A percentile compares a stretch with the other conserved stretches of the same genome.
Evolutionary conservation across 1,139 yeast species (phyloP).

Genomic region (Candida sanyaensis): DNA sequence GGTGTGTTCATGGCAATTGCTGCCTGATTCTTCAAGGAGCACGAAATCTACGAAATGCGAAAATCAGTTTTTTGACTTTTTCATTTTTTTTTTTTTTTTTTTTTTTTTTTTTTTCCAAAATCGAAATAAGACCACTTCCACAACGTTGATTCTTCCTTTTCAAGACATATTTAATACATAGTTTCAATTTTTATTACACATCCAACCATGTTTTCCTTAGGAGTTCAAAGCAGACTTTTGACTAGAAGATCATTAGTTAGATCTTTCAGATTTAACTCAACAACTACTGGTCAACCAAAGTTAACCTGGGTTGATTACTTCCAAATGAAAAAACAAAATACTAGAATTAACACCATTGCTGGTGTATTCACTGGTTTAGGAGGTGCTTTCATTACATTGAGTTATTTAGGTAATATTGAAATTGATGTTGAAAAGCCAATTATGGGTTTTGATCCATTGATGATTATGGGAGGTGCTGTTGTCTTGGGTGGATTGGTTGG

Average conservation of each 20-base stretch:
- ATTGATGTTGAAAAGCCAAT: slow-evolving; percentile 82
- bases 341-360: slow-evolving; percentile 65
- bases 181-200: neutral
- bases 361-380: slow-evolving; percentile 67
- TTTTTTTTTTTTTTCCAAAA: neutral
- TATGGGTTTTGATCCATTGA: slow-evolving; percentile 84
- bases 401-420: slow-evolving; percentile 74
- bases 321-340: slow-evolving; percentile 70
- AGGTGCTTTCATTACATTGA: slow-evolving; percentile 75
- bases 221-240: slow-evolving; percentile 12
- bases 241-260: slow-evolving; percentile 7
- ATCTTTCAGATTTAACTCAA: slow-evolving; percentile 24
- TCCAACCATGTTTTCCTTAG: slow-evolving; percentile 13
- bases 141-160: neutral
- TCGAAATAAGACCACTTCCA: slow-evolving; percentile 1
- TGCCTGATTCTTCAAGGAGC: neutral
- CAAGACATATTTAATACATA: neutral
- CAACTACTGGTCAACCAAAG: slow-evolving; percentile 8
- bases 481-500: slow-evolving; percentile 76
- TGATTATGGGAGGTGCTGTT: slow-evolving; percentile 70
- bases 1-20: too few species aligned
- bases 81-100: neutral
- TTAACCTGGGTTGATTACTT: slow-evolving; percentile 81
- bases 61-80: neutral
- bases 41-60: neutral